Percentiles rank a stretch among this genome's conserved stretches.
Conservation (phyloP, 1,284 basidiomycete genomes). For the Xerocomus nothofagi region DNA sequence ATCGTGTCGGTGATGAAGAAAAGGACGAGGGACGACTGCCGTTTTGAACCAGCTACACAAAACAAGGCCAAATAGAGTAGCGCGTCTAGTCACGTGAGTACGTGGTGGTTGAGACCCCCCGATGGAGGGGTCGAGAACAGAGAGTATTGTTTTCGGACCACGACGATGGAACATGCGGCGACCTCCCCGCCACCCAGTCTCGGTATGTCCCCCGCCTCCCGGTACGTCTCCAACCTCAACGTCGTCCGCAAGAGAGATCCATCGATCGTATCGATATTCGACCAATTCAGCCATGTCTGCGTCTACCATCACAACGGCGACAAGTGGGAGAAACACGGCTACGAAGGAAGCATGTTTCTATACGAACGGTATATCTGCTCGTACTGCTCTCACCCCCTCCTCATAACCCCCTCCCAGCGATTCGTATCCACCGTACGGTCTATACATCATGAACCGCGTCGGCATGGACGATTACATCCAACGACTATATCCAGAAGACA, state of each 20-base stretch:
- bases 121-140: constrained; percentile 14
- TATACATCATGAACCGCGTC: constrained; percentile 85
- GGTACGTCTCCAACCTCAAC: constrained; percentile 79
- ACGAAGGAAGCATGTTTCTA: constrained; percentile 87
- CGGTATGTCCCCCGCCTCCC: constrained; percentile 56
- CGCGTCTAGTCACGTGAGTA: constrained; percentile 33
- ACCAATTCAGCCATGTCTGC: constrained; percentile 84
- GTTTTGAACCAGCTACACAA: constrained; percentile 36
- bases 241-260: constrained; percentile 81
- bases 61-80: constrained; percentile 37
- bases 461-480: constrained; percentile 84
- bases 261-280: constrained; percentile 76
- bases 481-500: constrained; percentile 77
- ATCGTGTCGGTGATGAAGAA: constrained; percentile 30
- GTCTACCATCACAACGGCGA: constrained; percentile 69
- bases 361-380: constrained; percentile 63
- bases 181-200: constrained; percentile 16
- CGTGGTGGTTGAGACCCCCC: constrained; percentile 22
- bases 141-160: neutral
- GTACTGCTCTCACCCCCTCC: neutral
- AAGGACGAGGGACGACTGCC: constrained; percentile 26
- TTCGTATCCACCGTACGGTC: constrained; percentile 78
- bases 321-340: constrained; percentile 83
- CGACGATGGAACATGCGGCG: constrained; percentile 22
- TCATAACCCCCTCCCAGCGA: constrained; percentile 41